Conservation (phyloP, 2,329 filamentous ascomycete species). For the Aspergillus aculeatinus region DNA sequence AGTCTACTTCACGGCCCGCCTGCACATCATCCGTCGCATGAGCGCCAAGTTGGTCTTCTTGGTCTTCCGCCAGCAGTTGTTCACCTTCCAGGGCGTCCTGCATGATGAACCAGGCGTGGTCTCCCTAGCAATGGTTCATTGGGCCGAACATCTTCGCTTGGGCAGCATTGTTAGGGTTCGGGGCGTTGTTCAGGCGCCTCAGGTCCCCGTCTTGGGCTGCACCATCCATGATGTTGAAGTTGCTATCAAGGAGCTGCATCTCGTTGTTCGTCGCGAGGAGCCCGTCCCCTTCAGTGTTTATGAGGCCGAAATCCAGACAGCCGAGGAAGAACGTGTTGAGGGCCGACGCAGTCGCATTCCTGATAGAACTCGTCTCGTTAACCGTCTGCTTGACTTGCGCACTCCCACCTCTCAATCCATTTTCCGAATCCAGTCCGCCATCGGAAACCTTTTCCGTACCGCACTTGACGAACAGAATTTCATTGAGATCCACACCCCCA, state of each 20-base stretch:
- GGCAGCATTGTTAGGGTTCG: slow-evolving; percentile 77
- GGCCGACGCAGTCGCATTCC: slow-evolving; percentile 62
- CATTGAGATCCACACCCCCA: slow-evolving; percentile 91
- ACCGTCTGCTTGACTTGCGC: slow-evolving; percentile 79
- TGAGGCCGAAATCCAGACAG: slow-evolving; percentile 63
- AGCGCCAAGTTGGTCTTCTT: slow-evolving; percentile 82
- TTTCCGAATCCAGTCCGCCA: slow-evolving; percentile 79
- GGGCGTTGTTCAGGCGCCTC: slow-evolving; percentile 70
- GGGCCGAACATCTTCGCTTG: slow-evolving; percentile 77
- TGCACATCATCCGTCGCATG: slow-evolving; percentile 78
- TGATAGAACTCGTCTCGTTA: slow-evolving; percentile 71
- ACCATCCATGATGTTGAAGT: slow-evolving; percentile 76
- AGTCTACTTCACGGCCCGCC: slow-evolving; percentile 67
- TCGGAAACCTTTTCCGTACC: slow-evolving; percentile 75
- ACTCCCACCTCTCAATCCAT: slow-evolving; percentile 85
- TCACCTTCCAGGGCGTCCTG: slow-evolving; percentile 82
- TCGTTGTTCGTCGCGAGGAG: slow-evolving; percentile 61
- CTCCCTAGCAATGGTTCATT: slow-evolving; percentile 75
- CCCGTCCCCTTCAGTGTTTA: slow-evolving; percentile 68
- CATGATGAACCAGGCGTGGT: slow-evolving; percentile 59
- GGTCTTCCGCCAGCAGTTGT: slow-evolving; percentile 78
- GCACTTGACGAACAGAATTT: slow-evolving; percentile 75
- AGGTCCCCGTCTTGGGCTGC: slow-evolving; percentile 72
- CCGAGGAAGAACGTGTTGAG: slow-evolving; percentile 56
- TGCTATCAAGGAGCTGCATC: slow-evolving; percentile 64